phyloP scores from a whole-genome alignment of 768 basidiomycete genomes.

The Strobilomyces confusus region DNA sequence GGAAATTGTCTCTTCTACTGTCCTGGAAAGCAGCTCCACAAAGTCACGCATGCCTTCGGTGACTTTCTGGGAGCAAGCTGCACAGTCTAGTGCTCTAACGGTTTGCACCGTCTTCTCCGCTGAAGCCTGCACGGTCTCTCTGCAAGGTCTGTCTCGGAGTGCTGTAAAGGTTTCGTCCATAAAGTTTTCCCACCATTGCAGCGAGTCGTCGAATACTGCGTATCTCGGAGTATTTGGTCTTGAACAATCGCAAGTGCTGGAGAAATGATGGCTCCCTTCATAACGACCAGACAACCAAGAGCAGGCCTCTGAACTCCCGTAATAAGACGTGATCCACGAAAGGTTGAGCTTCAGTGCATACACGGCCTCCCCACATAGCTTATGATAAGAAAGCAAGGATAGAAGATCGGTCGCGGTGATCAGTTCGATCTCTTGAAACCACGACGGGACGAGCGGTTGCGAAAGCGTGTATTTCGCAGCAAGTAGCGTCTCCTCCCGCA shows the following conservation, averaged over 20 bases:
- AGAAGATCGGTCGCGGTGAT: slow-evolving; percentile 27
- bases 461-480: slow-evolving; percentile 21
- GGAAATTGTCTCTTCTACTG: slow-evolving; percentile 13
- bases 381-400: slow-evolving; percentile 20
- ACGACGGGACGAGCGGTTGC: slow-evolving; percentile 22
- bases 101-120: neutral
- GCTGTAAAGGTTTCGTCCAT: slow-evolving; percentile 9
- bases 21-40: slow-evolving; percentile 3
- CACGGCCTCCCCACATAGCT: slow-evolving; percentile 11
- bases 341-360: neutral
- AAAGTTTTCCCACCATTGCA: slow-evolving; percentile 23
- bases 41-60: slow-evolving; percentile 16
- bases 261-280: neutral
- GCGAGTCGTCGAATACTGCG: neutral
- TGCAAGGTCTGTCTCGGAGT: slow-evolving; percentile 21
- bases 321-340: slow-evolving; percentile 8
- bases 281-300: neutral
- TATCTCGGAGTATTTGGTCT: neutral
- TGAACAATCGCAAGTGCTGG: neutral
- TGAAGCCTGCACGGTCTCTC: neutral
- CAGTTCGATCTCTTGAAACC: slow-evolving; percentile 12
- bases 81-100: neutral
- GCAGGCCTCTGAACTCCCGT: neutral
- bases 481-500: too few species aligned
- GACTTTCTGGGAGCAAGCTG: neutral